Conservation (phyloP, 2,329 filamentous ascomycete genomes). For the Botrytis medusae region DNA sequence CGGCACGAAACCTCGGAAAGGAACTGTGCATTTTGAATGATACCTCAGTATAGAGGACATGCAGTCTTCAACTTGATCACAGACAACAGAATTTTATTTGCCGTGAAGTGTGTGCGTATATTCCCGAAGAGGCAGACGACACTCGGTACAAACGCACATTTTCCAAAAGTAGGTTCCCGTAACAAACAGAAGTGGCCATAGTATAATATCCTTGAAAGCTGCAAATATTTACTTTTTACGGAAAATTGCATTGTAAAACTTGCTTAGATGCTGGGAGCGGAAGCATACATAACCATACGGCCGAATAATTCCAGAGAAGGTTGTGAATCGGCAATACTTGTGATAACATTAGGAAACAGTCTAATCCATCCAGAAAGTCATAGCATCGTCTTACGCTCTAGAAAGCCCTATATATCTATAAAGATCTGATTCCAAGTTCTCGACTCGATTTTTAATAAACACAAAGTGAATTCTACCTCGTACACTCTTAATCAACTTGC, state of each 20-base stretch:
- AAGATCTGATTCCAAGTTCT: too few relatives aligned
- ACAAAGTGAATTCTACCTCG: background rate
- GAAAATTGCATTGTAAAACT: background rate
- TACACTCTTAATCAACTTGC: background rate
- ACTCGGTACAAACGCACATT: background rate
- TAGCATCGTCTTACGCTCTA: too few relatives aligned
- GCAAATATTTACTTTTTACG: background rate
- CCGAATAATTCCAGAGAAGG: too few relatives aligned
- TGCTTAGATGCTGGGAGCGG: background rate
- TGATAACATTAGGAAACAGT: background rate
- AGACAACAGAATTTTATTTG: background rate
- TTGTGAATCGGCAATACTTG: too few relatives aligned
- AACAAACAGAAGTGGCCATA: background rate
- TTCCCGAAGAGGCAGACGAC: background rate
- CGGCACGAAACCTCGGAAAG: background rate
- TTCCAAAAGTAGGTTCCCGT: background rate
- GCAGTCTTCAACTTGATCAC: background rate
- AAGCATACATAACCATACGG: background rate
- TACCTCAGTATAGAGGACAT: background rate
- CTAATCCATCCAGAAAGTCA: background rate
- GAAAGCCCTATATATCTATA: background rate
- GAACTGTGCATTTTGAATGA: background rate
- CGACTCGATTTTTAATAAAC: background rate
- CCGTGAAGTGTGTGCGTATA: background rate
- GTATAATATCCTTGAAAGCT: background rate